phyloP scores from a whole-genome alignment of 73 alveolate genomes.

The Paramecium sexaurelia region DNA sequence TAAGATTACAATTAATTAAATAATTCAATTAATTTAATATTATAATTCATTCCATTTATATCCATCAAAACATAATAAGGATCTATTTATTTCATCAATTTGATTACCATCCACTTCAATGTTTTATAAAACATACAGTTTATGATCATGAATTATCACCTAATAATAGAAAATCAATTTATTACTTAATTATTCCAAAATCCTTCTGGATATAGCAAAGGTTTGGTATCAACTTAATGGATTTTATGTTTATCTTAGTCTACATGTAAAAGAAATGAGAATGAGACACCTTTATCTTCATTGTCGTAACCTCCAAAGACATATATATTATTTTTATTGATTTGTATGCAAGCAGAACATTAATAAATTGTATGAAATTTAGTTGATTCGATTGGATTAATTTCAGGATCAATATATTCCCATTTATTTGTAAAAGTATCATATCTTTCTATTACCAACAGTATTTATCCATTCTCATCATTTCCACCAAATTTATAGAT shows the following conservation, averaged over 20 bases:
- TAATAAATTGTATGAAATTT: not conserved
- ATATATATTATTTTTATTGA: constrained; percentile 44
- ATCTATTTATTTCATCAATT: constrained; percentile 45
- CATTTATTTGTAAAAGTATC: constrained; percentile 44
- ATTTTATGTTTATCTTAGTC: not conserved
- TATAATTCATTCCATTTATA: constrained; percentile 41
- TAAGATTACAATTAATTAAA: not conserved
- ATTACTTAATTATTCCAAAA: constrained; percentile 51
- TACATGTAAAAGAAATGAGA: constrained; percentile 33
- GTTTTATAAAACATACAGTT: constrained; percentile 48
- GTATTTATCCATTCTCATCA: not conserved
- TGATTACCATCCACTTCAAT: not conserved
- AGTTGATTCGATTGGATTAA: not conserved
- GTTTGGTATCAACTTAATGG: not conserved
- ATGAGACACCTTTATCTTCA: constrained; percentile 4
- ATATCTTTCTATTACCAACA: constrained; percentile 55
- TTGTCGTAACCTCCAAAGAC: constrained; percentile 70
- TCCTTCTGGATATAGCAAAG: constrained; percentile 59
- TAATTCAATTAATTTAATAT: not conserved
- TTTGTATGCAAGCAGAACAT: constrained; percentile 55
- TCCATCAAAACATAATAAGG: constrained; percentile 56
- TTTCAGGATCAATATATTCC: not conserved
- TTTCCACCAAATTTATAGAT: constrained; percentile 67
- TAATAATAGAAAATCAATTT: not conserved
- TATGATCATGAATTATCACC: constrained; percentile 21